Evolutionary conservation across 164 flowering plant genomes (phyloP).

Genomic region (Protea cynaroides): DNA sequence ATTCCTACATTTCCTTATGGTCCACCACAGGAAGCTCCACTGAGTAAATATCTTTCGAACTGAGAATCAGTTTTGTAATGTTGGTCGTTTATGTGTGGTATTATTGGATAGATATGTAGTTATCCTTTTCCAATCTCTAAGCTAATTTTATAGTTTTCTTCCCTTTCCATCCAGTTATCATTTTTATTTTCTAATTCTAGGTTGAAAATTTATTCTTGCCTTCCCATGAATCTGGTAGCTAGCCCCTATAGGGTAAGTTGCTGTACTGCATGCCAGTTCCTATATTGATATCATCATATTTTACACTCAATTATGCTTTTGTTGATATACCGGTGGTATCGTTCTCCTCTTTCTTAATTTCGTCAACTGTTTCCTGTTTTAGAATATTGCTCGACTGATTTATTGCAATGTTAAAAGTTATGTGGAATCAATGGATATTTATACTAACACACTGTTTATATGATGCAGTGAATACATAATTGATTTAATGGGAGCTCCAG

Average conservation of each 20-base stretch:
- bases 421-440: too few relatives aligned
- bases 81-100: background rate
- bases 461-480: slow-evolving; percentile 88
- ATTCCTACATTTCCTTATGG: too few relatives aligned
- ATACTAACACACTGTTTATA: slow-evolving; percentile 12
- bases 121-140: background rate
- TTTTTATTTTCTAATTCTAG: background rate
- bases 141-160: too few relatives aligned
- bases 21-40: too few relatives aligned
- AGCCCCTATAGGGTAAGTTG: too few relatives aligned
- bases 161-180: background rate
- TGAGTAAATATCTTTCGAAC: background rate
- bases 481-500: slow-evolving; percentile 99
- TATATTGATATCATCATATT: background rate
- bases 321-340: too few relatives aligned
- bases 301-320: background rate
- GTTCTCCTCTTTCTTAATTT: background rate
- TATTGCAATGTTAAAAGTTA: too few relatives aligned
- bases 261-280: too few relatives aligned
- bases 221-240: background rate
- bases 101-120: too few relatives aligned
- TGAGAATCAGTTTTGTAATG: background rate
- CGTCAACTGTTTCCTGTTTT: background rate
- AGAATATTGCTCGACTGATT: too few relatives aligned
- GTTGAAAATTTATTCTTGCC: background rate